These are phyloP conservation scores for Leptomonas pyrrhocoris DNA, from an alignment of 208 protist species.

Conservation along the genomic window DNA sequence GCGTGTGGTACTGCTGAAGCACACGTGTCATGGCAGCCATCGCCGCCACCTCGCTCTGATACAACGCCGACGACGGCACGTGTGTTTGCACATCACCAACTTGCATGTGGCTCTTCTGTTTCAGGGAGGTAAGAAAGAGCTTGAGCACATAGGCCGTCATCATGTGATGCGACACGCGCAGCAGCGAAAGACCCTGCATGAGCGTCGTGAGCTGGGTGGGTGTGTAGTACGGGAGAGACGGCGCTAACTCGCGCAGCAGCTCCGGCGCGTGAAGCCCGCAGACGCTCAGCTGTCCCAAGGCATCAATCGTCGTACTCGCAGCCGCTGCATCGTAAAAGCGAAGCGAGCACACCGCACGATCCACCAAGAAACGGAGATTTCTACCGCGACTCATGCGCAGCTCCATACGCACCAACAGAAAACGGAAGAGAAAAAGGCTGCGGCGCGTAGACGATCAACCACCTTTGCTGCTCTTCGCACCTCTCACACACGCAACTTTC, in stretches of 20 bases:
- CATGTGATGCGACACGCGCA: constrained; percentile 38
- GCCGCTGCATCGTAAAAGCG: constrained; percentile 31
- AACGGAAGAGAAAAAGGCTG: neutral
- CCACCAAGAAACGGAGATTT: neutral
- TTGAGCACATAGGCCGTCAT: constrained; percentile 52
- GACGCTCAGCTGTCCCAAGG: constrained; percentile 31
- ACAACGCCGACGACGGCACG: neutral
- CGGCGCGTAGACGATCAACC: too few relatives aligned
- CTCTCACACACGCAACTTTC: too few relatives aligned
- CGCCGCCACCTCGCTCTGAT: neutral
- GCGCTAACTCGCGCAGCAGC: constrained; percentile 25
- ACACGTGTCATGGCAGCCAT: constrained; percentile 14
- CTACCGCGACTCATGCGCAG: neutral
- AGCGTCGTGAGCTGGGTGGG: constrained; percentile 27
- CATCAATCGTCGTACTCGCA: constrained; percentile 23
- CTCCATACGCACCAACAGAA: neutral
- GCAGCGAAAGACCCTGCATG: constrained; percentile 41
- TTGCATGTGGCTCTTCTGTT: neutral
- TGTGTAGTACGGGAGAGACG: constrained; percentile 21
- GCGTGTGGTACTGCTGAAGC: constrained; percentile 27
- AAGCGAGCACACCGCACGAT: constrained; percentile 27
- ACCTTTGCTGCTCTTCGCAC: too few relatives aligned
- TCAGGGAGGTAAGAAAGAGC: constrained; percentile 12
- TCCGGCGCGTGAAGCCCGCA: neutral
- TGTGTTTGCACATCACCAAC: neutral